These are phyloP conservation scores for Stagonosporopsis chrysanthemi DNA, from an alignment of 2,329 filamentous ascomycete species.

Conservation along the genomic window DNA sequence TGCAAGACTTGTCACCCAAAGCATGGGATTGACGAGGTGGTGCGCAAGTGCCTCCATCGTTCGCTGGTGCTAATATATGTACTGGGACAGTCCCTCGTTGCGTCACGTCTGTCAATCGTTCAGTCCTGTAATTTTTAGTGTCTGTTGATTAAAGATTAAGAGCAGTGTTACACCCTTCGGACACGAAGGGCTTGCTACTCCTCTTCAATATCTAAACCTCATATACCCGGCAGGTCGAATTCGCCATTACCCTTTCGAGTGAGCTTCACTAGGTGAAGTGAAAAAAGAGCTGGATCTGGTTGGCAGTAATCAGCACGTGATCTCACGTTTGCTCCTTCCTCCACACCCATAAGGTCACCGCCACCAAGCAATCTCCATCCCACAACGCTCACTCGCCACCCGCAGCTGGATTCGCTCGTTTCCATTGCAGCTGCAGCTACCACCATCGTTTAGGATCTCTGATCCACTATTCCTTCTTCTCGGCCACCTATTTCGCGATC, in stretches of 20 bases:
- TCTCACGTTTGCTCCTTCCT: constrained; percentile 22
- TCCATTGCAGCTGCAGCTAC: background rate
- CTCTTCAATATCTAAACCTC: background rate
- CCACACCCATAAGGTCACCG: constrained; percentile 16
- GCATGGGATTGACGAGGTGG: constrained; percentile 29
- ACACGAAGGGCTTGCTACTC: constrained; percentile 2
- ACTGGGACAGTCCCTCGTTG: constrained; percentile 31
- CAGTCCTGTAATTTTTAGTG: constrained; percentile 23
- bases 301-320: constrained; percentile 10
- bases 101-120: constrained; percentile 28
- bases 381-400: constrained; percentile 5
- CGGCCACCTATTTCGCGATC: constrained; percentile 6
- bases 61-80: constrained; percentile 32
- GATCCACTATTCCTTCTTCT: constrained; percentile 10
- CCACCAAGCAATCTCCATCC: constrained; percentile 8
- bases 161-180: constrained; percentile 21
- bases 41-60: constrained; percentile 20
- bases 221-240: background rate
- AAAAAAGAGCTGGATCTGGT: constrained; percentile 10
- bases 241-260: constrained; percentile 4
- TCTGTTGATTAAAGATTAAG: constrained; percentile 13
- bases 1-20: constrained; percentile 34
- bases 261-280: constrained; percentile 12
- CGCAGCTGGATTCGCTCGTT: constrained; percentile 11
- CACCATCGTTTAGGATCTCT: constrained; percentile 13